Evolutionary conservation across 805 yeast genomes (phyloP), one percentile per base, ranked within the genome.

Genomic region (Saccharomycopsis javanensis): DNA sequence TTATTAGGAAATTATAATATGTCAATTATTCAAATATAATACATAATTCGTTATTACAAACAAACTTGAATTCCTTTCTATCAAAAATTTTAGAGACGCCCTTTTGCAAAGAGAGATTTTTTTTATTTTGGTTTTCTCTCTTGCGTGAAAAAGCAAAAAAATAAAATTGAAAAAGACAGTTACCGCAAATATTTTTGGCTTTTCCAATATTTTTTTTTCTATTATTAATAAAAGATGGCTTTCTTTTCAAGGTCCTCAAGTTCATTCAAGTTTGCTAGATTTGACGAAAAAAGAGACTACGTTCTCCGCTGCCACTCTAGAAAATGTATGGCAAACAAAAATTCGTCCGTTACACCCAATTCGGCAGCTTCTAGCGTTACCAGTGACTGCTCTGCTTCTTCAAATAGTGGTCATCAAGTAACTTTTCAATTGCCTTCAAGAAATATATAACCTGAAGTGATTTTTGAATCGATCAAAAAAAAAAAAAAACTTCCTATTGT

Each of bases 211-310:
- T n/a, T n/a, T n/a, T n/a, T n/a, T n/a, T n/a, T n/a, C n/a, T n/a
- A n/a, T n/a, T n/a, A n/a, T n/a, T n/a, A n/a, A n/a, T n/a, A n/a
- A 27, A 27, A 4, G 33, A 58, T 58, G 61, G 61, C 59, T 15
- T 27, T 58, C 15, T 58, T 58, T 27, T 35, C 48, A 30, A 37
- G 42, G 27, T 27, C 46, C 8, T 23, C 27, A 46, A 50, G 48
- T 28, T 30, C 37, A 31, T 56, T 57, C 53, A 59, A 59, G 52
- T 59, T 59, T 54, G 59, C 61, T 2, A 50, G 51, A 31, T 59
- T 59, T 59, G 60, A 59, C 51, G 61, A 59, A 52, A 59, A 59
- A 37, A 51, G 57, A n/a, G 61, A 59, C 38, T 59, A 59, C 31
- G 25, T 27, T n/a, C 54, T 53, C 37, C 57, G 61, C 31, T 59